These are phyloP conservation scores for Fusarium equiseti DNA, from an alignment of 2,329 filamentous ascomycete species.

Conservation along the genomic window DNA sequence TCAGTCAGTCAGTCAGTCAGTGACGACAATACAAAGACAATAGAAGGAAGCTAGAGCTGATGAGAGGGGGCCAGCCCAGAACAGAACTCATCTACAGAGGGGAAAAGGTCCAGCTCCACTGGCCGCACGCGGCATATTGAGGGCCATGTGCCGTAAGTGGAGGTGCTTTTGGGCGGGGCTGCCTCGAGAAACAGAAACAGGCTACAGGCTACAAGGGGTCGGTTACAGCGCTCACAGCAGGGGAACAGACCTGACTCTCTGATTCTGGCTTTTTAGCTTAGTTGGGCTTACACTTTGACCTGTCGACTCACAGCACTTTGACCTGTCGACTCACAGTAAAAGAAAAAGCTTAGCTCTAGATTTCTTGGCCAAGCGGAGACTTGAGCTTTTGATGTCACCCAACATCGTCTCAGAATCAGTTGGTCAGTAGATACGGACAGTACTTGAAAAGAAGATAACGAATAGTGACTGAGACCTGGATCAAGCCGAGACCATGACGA, in stretches of 20 bases:
- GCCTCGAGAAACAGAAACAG: conserved; percentile 6
- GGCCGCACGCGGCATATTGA: conserved; percentile 36
- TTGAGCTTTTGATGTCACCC: neutral
- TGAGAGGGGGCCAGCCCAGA: conserved; percentile 19
- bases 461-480: neutral
- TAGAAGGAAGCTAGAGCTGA: conserved; percentile 27
- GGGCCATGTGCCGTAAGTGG: conserved; percentile 25
- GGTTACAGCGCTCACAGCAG: conserved; percentile 2
- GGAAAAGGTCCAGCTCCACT: conserved; percentile 6
- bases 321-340: neutral
- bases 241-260: neutral
- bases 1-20: neutral
- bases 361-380: conserved; percentile 7
- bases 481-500: conserved; percentile 7
- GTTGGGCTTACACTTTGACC: conserved; percentile 2
- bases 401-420: conserved; percentile 36
- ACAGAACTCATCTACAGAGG: neutral
- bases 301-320: conserved; percentile 5
- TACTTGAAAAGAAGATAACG: neutral
- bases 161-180: conserved; percentile 23
- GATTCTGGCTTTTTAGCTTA: neutral
- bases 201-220: neutral
- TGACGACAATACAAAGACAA: conserved; percentile 33
- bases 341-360: conserved; percentile 1
- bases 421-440: neutral